Evolutionary conservation across 768 basidiomycete genomes (phyloP).

Genomic region (Calocybe indica): DNA sequence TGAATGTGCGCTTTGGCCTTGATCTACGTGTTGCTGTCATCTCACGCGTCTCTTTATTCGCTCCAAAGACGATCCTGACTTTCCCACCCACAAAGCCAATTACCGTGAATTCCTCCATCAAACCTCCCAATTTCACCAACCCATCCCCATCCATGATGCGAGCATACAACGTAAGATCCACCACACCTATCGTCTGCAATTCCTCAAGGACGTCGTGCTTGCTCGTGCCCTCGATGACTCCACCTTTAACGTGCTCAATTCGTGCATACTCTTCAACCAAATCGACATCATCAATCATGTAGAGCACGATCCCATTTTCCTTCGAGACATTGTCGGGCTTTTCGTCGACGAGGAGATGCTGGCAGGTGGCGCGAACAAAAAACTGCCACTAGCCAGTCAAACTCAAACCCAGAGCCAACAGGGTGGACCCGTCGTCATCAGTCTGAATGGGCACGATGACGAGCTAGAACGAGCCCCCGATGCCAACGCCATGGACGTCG

Average conservation of each 20-base stretch:
- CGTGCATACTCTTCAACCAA: constrained; percentile 97
- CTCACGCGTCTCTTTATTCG: constrained; percentile 3
- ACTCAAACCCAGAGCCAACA: constrained; percentile 17
- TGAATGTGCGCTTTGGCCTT: constrained; percentile 64
- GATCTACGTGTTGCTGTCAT: constrained; percentile 3
- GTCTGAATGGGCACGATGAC: constrained; percentile 35
- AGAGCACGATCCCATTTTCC: constrained; percentile 68
- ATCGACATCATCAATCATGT: constrained; percentile 95
- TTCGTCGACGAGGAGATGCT: constrained; percentile 72
- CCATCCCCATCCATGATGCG: constrained; percentile 75
- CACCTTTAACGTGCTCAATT: constrained; percentile 95
- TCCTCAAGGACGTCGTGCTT: constrained; percentile 97
- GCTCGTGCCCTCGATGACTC: constrained; percentile 93
- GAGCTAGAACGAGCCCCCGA: constrained; percentile 24
- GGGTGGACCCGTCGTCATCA: constrained; percentile 19
- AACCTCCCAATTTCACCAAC: constrained; percentile 83
- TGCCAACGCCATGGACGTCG: constrained; percentile 32
- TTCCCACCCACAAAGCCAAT: constrained; percentile 93
- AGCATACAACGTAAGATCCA: constrained; percentile 84
- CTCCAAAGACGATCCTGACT: constrained; percentile 87
- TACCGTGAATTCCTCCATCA: constrained; percentile 90
- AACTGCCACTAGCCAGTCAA: constrained; percentile 16
- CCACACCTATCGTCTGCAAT: constrained; percentile 94
- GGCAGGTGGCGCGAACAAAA: constrained; percentile 23
- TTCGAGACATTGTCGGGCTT: constrained; percentile 70